Percentiles rank a stretch among this genome's conserved stretches.
Conservation (phyloP, 352 stramenopile genomes). For the Phytopythium helicoides region DNA sequence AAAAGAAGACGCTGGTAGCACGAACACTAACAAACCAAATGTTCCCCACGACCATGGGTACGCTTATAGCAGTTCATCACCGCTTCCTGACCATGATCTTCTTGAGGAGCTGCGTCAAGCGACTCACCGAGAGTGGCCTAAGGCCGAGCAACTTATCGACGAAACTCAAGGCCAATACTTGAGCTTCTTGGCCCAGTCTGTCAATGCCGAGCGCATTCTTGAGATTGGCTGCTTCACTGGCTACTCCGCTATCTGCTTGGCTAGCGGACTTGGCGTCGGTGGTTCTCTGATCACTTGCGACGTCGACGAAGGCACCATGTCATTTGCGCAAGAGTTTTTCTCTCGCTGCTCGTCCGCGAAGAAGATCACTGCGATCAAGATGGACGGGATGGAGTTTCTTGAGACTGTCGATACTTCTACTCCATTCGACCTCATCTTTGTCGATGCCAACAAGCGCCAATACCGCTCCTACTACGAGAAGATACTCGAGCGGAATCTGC, state of each 20-base stretch:
- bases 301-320: conserved; percentile 40
- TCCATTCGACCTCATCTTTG: conserved; percentile 92
- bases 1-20: not conserved
- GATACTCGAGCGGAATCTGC: conserved; percentile 59
- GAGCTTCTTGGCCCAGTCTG: conserved; percentile 75
- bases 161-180: conserved; percentile 59
- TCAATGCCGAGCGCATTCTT: conserved; percentile 68
- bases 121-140: conserved; percentile 36
- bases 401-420: not conserved
- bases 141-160: conserved; percentile 59
- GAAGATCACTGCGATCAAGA: conserved; percentile 38
- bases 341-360: conserved; percentile 24
- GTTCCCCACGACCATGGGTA: conserved; percentile 25
- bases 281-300: conserved; percentile 59
- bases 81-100: conserved; percentile 23
- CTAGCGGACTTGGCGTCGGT: conserved; percentile 28
- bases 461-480: conserved; percentile 88
- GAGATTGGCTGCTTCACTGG: conserved; percentile 95
- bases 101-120: conserved; percentile 37
- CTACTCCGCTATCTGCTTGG: conserved; percentile 91
- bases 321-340: conserved; percentile 54
- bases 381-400: conserved; percentile 44
- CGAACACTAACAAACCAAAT: conserved; percentile 14
- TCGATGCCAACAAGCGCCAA: conserved; percentile 93
- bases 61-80: conserved; percentile 5